Evolutionary conservation across 495 filamentous ascomycete genomes (phyloP).

Genomic region (Penicillium angulare): DNA sequence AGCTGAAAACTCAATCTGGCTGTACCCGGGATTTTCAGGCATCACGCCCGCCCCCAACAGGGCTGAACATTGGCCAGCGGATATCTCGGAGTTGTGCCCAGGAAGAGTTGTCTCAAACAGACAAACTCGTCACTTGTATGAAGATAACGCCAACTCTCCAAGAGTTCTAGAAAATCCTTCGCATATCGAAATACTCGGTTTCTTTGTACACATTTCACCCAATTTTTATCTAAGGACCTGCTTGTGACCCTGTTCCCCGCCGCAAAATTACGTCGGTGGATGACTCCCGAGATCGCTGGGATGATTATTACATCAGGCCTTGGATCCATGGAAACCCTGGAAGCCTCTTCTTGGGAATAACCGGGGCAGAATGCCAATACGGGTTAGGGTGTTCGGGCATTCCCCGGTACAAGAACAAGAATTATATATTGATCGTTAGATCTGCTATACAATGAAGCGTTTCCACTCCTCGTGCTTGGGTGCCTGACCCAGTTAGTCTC

Average conservation of each 20-base stretch:
- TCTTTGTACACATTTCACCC: background rate
- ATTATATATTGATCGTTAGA: background rate
- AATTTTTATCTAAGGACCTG: background rate
- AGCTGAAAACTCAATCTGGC: slow-evolving; percentile 8
- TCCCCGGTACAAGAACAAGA: background rate
- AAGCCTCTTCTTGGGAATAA: slow-evolving; percentile 8
- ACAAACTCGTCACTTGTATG: background rate
- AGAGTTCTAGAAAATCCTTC: background rate
- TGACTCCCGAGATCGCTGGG: background rate
- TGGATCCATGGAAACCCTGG: slow-evolving; percentile 13
- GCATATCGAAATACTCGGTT: background rate
- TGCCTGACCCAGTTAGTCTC: background rate
- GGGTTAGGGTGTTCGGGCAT: background rate
- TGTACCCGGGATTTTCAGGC: slow-evolving; percentile 20
- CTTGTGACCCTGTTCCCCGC: background rate
- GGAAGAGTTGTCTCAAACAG: slow-evolving; percentile 5
- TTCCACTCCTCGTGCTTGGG: background rate
- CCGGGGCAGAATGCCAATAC: slow-evolving; percentile 9
- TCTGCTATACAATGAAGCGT: too few relatives aligned
- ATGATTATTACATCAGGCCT: background rate
- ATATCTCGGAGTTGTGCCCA: slow-evolving; percentile 13
- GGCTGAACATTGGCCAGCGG: slow-evolving; percentile 15
- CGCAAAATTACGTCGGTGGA: slow-evolving; percentile 2
- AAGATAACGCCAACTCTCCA: background rate
- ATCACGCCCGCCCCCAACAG: slow-evolving; percentile 4